phyloP scores from a whole-genome alignment of 805 yeast genomes.

The Candida krabiensis region DNA sequence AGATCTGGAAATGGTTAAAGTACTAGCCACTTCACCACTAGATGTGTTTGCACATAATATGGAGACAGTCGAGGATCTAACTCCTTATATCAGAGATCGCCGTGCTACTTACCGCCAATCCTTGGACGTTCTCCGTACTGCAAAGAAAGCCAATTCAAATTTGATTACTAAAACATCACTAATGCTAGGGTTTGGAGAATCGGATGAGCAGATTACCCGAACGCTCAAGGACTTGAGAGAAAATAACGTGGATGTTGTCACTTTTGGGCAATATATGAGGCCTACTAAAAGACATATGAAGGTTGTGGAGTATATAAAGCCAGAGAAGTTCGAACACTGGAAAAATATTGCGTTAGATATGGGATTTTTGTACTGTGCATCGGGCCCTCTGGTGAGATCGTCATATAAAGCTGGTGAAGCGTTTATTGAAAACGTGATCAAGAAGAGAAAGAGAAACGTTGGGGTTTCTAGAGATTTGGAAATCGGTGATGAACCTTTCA shows the following conservation, averaged over 20 bases:
- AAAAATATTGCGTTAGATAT: conserved; percentile 77
- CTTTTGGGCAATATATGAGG: conserved; percentile 98
- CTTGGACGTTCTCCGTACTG: conserved; percentile 70
- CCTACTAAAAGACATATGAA: conserved; percentile 99
- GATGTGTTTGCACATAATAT: conserved; percentile 97
- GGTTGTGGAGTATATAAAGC: conserved; percentile 92
- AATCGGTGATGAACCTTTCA: conserved; percentile 30
- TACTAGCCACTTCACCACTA: conserved; percentile 80
- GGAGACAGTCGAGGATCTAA: conserved; percentile 93
- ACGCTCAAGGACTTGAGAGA: conserved; percentile 76
- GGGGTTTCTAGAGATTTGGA: conserved; percentile 34
- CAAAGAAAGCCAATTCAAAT: conserved; percentile 72
- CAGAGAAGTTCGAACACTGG: conserved; percentile 95
- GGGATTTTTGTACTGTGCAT: conserved; percentile 95
- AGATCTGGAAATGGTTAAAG: conserved; percentile 73
- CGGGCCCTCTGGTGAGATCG: conserved; percentile 95
- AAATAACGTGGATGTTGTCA: conserved; percentile 85
- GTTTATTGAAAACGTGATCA: conserved; percentile 89
- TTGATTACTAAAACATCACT: conserved; percentile 89
- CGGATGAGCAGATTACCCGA: conserved; percentile 81
- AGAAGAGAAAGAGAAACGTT: conserved; percentile 59
- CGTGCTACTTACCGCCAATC: conserved; percentile 95
- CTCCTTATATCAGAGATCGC: conserved; percentile 94
- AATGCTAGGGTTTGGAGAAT: conserved; percentile 97
- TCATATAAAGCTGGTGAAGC: conserved; percentile 98